Conservation (phyloP, 345 rosid species). For the Salix purpurea region DNA sequence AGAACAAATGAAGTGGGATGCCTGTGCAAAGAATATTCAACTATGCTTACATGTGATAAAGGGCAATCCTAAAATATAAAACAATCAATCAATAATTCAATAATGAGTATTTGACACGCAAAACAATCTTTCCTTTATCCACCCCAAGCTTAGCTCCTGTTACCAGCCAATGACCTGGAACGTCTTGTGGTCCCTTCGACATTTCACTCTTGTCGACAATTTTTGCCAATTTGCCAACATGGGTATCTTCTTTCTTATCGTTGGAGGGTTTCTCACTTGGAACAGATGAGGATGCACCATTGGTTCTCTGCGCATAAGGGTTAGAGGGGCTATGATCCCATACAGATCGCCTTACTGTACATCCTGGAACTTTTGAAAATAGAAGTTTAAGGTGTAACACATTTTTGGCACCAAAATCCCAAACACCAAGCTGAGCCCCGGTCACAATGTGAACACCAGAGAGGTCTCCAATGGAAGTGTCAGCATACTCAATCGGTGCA, state of each 20-base stretch:
- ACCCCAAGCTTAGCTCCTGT: constrained; percentile 96
- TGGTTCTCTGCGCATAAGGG: constrained; percentile 30
- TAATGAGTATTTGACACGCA: constrained; percentile 89
- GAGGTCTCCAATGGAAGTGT: constrained; percentile 86
- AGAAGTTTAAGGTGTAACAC: constrained; percentile 88
- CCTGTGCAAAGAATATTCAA: constrained; percentile 66
- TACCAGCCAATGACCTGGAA: constrained; percentile 98
- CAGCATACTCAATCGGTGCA: constrained; percentile 77
- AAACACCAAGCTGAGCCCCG: constrained; percentile 93
- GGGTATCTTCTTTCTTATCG: constrained; percentile 63
- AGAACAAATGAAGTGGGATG: constrained; percentile 32
- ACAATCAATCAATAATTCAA: constrained; percentile 59
- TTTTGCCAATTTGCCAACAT: constrained; percentile 61
- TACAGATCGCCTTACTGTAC: constrained; percentile 89
- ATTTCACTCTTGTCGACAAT: constrained; percentile 78
- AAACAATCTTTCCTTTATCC: constrained; percentile 82
- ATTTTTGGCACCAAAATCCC: constrained; percentile 88
- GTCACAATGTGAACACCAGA: constrained; percentile 92
- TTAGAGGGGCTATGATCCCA: constrained; percentile 87
- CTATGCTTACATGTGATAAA: constrained; percentile 30
- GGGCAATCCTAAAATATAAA: constrained; percentile 22
- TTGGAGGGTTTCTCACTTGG: constrained; percentile 34
- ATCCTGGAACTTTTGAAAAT: constrained; percentile 91
- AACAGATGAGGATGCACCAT: constrained; percentile 60
- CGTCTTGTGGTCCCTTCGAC: constrained; percentile 88